Evolutionary conservation across 1,284 basidiomycete species (phyloP).

Genomic region (Rhodotorula sp.): DNA sequence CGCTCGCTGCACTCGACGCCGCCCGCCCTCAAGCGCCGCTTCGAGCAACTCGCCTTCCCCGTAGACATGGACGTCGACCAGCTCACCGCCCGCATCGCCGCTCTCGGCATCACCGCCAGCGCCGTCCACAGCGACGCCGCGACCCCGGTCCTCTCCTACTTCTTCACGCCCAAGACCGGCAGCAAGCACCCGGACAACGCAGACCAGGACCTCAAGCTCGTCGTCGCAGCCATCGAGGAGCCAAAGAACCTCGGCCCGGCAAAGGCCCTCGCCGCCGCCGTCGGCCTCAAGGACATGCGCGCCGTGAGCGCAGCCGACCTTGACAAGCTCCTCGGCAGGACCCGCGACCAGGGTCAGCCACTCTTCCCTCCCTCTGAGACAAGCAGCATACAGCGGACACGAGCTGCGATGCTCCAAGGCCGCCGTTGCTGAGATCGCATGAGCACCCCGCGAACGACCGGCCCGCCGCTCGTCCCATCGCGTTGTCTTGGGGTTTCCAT

Average conservation of each 20-base stretch:
- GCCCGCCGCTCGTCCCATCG: too few species aligned
- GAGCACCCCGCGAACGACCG: too few species aligned
- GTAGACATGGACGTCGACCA: conserved; percentile 33
- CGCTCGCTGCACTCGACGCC: not conserved
- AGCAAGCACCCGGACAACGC: conserved; percentile 39
- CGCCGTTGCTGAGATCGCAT: too few species aligned
- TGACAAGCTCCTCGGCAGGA: conserved; percentile 42
- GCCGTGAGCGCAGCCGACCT: conserved; percentile 45
- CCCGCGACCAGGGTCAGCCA: conserved; percentile 41
- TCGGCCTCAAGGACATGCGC: conserved; percentile 49
- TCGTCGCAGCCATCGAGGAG: conserved; percentile 45
- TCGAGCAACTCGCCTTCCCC: conserved; percentile 13
- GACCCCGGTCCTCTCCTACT: conserved; percentile 30
- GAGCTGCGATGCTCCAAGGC: too few species aligned
- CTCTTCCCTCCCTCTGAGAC: not conserved
- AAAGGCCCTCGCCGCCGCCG: conserved; percentile 43
- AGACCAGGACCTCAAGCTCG: conserved; percentile 43
- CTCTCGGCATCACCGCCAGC: conserved; percentile 20
- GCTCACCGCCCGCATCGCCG: conserved; percentile 25
- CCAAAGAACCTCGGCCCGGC: conserved; percentile 46
- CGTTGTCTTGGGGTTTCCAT: too few species aligned
- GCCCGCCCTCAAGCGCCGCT: conserved; percentile 15
- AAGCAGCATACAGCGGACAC: too few species aligned
- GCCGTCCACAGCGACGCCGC: not conserved
- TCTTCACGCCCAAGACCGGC: conserved; percentile 46